A percentile compares a stretch with the other conserved stretches of the same genome.
Evolutionary conservation across 1,284 basidiomycete species (phyloP).

Genomic region (Schizophyllum commune): DNA sequence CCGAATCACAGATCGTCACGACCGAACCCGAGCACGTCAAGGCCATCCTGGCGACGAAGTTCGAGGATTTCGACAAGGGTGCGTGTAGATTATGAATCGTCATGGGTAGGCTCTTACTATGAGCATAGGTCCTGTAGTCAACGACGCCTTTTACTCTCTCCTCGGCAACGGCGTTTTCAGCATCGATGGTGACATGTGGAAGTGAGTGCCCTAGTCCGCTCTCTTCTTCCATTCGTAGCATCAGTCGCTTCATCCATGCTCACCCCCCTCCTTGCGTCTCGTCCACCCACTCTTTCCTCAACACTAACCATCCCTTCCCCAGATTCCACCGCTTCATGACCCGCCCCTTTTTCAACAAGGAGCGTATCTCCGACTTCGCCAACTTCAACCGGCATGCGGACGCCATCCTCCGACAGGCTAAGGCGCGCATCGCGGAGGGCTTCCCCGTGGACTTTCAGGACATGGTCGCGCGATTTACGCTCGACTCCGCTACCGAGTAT

Average conservation of each 20-base stretch:
- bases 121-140: not conserved
- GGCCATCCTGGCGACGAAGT: conserved; percentile 8
- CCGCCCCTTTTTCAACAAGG: conserved; percentile 37
- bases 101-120: not conserved
- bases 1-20: not conserved
- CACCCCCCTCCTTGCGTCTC: no score
- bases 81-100: not conserved
- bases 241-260: not conserved
- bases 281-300: no score
- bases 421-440: conserved; percentile 23
- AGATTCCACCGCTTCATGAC: conserved; percentile 39
- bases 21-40: not conserved
- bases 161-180: conserved; percentile 12
- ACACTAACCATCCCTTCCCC: no score
- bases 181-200: conserved; percentile 8
- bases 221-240: not conserved
- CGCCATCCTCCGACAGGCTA: conserved; percentile 24
- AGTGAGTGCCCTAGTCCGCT: not conserved
- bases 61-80: conserved; percentile 11
- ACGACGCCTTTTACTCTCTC: not conserved
- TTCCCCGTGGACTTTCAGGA: conserved; percentile 32
- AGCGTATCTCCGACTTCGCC: conserved; percentile 39
- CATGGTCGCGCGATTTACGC: conserved; percentile 29
- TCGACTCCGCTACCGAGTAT: conserved; percentile 14
- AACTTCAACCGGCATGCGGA: conserved; percentile 37